Percentiles rank a stretch among this genome's conserved stretches.
These are phyloP conservation scores for Penicillium waksmanii DNA, from an alignment of 495 filamentous ascomycete genomes.

Conservation along the genomic window DNA sequence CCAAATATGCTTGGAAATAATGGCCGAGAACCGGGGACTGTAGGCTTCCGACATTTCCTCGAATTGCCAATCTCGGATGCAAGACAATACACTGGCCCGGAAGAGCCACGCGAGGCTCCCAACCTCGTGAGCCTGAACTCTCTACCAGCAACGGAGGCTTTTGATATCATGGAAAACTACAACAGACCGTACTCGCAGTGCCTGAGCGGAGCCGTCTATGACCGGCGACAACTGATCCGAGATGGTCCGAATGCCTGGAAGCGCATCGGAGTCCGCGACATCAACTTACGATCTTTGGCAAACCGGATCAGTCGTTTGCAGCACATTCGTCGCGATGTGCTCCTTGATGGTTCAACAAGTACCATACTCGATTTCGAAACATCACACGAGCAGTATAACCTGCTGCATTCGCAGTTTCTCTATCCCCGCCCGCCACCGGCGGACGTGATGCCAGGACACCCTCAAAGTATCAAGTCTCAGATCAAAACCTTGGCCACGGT, in stretches of 20 bases:
- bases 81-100: constrained; percentile 44
- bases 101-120: constrained; percentile 28
- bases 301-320: constrained; percentile 49
- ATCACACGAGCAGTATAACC: constrained; percentile 45
- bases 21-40: constrained; percentile 68
- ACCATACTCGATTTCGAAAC: constrained; percentile 50
- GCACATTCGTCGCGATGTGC: constrained; percentile 41
- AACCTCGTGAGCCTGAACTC: constrained; percentile 37
- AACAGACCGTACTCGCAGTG: constrained; percentile 39
- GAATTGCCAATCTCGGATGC: constrained; percentile 69
- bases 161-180: constrained; percentile 43
- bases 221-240: constrained; percentile 39
- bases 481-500: constrained; percentile 53
- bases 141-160: constrained; percentile 38
- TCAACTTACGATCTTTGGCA: constrained; percentile 37
- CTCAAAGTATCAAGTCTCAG: constrained; percentile 52
- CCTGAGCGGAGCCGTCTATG: constrained; percentile 36
- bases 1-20: constrained; percentile 79
- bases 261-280: constrained; percentile 47
- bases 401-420: constrained; percentile 51
- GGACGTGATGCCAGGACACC: constrained; percentile 28
- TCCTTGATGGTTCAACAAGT: constrained; percentile 32
- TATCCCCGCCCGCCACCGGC: constrained; percentile 35
- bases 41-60: constrained; percentile 75
- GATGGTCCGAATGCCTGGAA: constrained; percentile 45